Evolutionary conservation across 306 rosid species (phyloP).

Genomic region (Pyrus bretschneideri): DNA sequence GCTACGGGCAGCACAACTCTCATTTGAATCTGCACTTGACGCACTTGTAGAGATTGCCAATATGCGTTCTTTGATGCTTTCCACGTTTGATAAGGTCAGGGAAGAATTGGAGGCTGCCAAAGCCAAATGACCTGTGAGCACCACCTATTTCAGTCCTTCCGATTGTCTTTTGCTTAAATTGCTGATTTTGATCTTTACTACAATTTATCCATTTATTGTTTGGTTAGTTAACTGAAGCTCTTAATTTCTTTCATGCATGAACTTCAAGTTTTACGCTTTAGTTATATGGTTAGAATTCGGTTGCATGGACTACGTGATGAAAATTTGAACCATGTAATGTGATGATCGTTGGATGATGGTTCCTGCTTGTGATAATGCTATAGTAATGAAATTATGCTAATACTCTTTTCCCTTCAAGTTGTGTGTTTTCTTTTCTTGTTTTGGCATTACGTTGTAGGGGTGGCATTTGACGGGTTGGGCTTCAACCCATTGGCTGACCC

Average conservation of each 20-base stretch:
- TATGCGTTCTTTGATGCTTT: constrained; percentile 45
- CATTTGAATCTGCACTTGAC: constrained; percentile 91
- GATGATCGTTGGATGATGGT: too few relatives aligned
- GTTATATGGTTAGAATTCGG: too few relatives aligned
- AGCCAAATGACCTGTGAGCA: constrained; percentile 50
- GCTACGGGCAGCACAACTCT: constrained; percentile 73
- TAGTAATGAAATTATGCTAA: too few relatives aligned
- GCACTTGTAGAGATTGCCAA: constrained; percentile 70
- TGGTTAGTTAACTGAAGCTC: background rate
- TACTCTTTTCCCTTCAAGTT: too few relatives aligned
- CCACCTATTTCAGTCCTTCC: constrained; percentile 2
- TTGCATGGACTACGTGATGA: too few relatives aligned
- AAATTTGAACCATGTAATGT: too few relatives aligned
- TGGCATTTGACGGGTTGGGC: too few relatives aligned
- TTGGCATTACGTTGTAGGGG: too few relatives aligned
- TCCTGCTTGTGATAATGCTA: too few relatives aligned
- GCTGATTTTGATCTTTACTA: background rate
- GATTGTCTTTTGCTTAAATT: background rate
- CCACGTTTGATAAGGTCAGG: constrained; percentile 44
- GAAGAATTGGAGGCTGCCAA: constrained; percentile 40
- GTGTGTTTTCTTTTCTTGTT: too few relatives aligned
- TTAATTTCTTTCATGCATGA: background rate
- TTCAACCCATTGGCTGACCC: too few relatives aligned
- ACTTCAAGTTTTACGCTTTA: background rate
- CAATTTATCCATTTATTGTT: background rate